These are phyloP conservation scores for Bryoerythrophyllum caledonicum DNA, from an alignment of 225 moss, liverwort and hornwort genomes.

Conservation along the genomic window DNA sequence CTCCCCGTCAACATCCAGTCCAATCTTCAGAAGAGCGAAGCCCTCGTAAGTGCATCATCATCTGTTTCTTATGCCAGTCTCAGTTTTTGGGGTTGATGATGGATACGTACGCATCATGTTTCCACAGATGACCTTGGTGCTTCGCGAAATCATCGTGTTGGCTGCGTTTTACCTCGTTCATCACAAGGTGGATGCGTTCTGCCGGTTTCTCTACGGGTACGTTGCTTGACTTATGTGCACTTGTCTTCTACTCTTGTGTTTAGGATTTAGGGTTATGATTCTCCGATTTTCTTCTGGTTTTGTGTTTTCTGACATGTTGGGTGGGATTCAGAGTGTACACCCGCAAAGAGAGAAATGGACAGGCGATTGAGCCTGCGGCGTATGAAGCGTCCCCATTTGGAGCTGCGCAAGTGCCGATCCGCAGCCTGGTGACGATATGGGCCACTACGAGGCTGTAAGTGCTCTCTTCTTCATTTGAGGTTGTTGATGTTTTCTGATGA, in stretches of 20 bases:
- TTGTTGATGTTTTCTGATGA: neutral
- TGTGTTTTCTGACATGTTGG: neutral
- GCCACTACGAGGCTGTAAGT: slow-evolving; percentile 43
- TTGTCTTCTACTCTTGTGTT: slow-evolving; percentile 1
- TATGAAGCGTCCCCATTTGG: slow-evolving; percentile 33
- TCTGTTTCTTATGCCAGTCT: neutral
- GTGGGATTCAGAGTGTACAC: slow-evolving; percentile 27
- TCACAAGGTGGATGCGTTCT: slow-evolving; percentile 32
- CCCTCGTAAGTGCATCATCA: slow-evolving; percentile 42
- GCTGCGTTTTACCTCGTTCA: slow-evolving; percentile 33
- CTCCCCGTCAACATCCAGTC: slow-evolving; percentile 61
- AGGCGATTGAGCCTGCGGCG: slow-evolving; percentile 17
- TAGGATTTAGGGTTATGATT: too few species aligned
- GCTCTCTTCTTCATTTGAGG: neutral
- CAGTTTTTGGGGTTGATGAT: neutral
- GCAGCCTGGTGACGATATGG: slow-evolving; percentile 37
- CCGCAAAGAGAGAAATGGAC: slow-evolving; percentile 15
- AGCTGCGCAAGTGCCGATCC: slow-evolving; percentile 38
- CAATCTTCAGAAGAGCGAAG: slow-evolving; percentile 58
- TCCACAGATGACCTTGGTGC: slow-evolving; percentile 39
- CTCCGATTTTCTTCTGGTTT: too few species aligned
- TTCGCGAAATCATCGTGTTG: slow-evolving; percentile 39
- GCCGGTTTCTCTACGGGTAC: slow-evolving; percentile 24
- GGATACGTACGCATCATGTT: neutral
- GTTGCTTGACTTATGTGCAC: slow-evolving; percentile 11